Evolutionary conservation across 2,329 filamentous ascomycete genomes (phyloP).

Genomic region (Zymoseptoria crescenta): DNA sequence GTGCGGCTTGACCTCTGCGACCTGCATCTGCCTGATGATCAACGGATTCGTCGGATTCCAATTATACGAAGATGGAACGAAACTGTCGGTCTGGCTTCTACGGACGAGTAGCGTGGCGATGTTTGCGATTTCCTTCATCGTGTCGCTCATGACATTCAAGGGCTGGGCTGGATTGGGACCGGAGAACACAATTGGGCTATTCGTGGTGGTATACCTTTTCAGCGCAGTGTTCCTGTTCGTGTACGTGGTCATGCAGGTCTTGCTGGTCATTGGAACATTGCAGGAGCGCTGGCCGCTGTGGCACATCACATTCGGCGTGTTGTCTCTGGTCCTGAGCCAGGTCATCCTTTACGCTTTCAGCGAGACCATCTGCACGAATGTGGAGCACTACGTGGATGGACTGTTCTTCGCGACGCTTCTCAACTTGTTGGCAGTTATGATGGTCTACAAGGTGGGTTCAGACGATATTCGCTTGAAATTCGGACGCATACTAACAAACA

Average conservation of each 20-base stretch:
- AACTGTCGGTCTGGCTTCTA: conserved; percentile 86
- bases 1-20: conserved; percentile 72
- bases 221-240: conserved; percentile 80
- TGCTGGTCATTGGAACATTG: conserved; percentile 81
- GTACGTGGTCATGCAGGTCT: conserved; percentile 78
- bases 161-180: conserved; percentile 79
- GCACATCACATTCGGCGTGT: conserved; percentile 80
- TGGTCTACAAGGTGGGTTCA: conserved; percentile 84
- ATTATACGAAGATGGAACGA: conserved; percentile 93
- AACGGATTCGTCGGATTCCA: conserved; percentile 99
- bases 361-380: conserved; percentile 69
- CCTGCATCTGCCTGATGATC: conserved; percentile 83
- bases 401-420: conserved; percentile 90
- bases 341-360: conserved; percentile 89
- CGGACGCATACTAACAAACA: background rate
- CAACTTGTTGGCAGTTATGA: conserved; percentile 94
- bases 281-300: conserved; percentile 94
- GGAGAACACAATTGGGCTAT: conserved; percentile 78
- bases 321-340: conserved; percentile 88
- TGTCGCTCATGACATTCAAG: conserved; percentile 89
- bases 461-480: no score
- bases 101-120: conserved; percentile 69
- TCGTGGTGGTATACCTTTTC: conserved; percentile 84
- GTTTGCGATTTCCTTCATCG: conserved; percentile 78
- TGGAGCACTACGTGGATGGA: conserved; percentile 89